These are phyloP conservation scores for Eutrema salsugineum DNA, from an alignment of 441 rosid genomes.

Conservation along the genomic window DNA sequence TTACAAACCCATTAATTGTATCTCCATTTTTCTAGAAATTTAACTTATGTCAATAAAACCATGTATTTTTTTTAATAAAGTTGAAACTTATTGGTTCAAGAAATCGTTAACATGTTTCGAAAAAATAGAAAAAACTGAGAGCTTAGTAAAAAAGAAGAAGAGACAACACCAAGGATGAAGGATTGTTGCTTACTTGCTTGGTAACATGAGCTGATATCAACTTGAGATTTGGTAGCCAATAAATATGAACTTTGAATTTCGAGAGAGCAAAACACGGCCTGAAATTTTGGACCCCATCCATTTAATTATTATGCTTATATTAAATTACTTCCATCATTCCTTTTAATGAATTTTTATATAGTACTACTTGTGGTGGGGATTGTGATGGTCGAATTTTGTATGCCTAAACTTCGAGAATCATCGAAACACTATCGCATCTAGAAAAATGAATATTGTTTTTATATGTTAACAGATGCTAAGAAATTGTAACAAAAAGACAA, in stretches of 20 bases:
- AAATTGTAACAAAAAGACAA: background rate
- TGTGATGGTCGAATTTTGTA: background rate
- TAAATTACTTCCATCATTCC: background rate
- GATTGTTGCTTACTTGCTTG: background rate
- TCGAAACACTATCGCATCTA: background rate
- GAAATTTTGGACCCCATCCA: constrained; percentile 29
- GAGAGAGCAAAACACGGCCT: constrained; percentile 44
- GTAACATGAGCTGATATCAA: background rate
- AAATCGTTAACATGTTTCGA: background rate
- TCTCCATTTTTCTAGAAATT: constrained; percentile 28
- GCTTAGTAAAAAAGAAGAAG: background rate
- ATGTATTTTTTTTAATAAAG: background rate
- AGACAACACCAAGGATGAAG: background rate
- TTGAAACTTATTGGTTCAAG: background rate
- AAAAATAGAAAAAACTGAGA: background rate
- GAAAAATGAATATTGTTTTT: background rate
- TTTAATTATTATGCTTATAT: background rate
- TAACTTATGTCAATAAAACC: constrained; percentile 2
- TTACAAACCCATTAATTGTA: constrained; percentile 16
- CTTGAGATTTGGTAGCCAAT: constrained; percentile 19
- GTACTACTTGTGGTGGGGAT: background rate
- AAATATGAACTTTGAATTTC: constrained; percentile 28
- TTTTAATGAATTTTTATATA: background rate
- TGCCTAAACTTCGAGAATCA: background rate
- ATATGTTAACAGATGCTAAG: background rate